Base-by-base conservation (phyloP, 2,329 filamentous ascomycete genomes). In the Pseudocercospora pini-densiflorae region DNA sequence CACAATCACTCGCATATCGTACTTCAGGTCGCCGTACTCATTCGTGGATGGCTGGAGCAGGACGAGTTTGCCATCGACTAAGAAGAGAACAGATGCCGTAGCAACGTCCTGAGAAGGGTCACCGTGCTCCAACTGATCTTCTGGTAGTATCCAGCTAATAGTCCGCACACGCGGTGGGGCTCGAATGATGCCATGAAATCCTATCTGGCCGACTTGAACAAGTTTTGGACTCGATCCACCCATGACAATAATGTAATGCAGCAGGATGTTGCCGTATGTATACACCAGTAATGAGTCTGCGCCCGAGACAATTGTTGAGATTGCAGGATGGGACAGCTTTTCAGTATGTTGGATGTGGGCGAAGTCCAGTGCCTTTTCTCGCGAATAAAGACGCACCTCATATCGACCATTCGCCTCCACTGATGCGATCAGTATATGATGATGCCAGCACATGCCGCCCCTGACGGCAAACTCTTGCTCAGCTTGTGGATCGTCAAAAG, bases 371-470 rank as follows among this genome's bases (percentile, higher is more conserved):
- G 89, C 83, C 27, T 90, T 86, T 77, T 99, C 95, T 64, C 96
- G 89, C 0, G 94, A 97, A 79, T 94, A 98, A 16, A 99, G 85
- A n/a, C 95, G 91, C 59, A 99, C 81, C 84, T 89, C 75, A 74
- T 93, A 93, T 23, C 89, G 89, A 71, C 89, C 87, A 71, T 91
- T 92, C 62, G 88, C 89, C 79, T 99, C 95, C n/a, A 97, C 90
- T 3, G 94, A 93, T 45, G 93, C 94, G 63, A 98, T 92, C 19
- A 99, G 84, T 33, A 98, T 92, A 79, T 99, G 94, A 71, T 97
- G 93, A 77, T 97, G 94, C 95, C 95, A 99, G 77, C 94, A 98
- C 94, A 99, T 97, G 6, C 95, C 95, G 58, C 95, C 95, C 69
- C 94, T 86, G 14, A 99, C 92, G 24, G 93, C 89, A 76, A 99